Percentiles rank a stretch among this genome's conserved stretches.
These are phyloP conservation scores for Triticum dicoccoides DNA, from an alignment of 176 grass and related monocot species.

Conservation along the genomic window DNA sequence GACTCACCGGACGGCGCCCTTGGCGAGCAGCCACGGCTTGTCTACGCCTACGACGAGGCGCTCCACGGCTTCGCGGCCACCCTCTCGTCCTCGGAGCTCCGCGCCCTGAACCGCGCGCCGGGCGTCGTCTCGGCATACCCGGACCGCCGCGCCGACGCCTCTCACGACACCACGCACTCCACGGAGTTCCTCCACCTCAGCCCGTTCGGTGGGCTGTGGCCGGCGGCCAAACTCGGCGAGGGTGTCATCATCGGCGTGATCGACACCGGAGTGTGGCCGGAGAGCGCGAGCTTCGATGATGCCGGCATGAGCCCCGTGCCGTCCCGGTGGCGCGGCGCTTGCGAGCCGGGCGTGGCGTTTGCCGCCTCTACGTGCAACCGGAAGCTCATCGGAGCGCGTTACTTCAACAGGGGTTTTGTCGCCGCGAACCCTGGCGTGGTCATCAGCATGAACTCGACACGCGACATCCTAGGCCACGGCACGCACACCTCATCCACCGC, in stretches of 20 bases:
- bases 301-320: constrained; percentile 32
- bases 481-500: constrained; percentile 70
- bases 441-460: constrained; percentile 48
- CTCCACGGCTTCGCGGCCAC: constrained; percentile 49
- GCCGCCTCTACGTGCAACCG: constrained; percentile 49
- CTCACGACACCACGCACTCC: constrained; percentile 51
- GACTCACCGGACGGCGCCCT: not conserved
- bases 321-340: constrained; percentile 34
- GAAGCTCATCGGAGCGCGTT: constrained; percentile 77
- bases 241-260: constrained; percentile 54
- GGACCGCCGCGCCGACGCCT: not conserved
- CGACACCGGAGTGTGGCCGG: constrained; percentile 45
- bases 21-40: not conserved
- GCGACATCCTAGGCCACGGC: constrained; percentile 60
- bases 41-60: constrained; percentile 45
- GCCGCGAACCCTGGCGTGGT: constrained; percentile 35
- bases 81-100: constrained; percentile 23
- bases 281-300: constrained; percentile 52
- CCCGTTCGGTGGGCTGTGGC: constrained; percentile 22
- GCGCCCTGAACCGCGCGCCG: not conserved
- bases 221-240: constrained; percentile 37
- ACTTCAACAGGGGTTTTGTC: constrained; percentile 55
- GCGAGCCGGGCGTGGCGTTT: constrained; percentile 47
- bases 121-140: constrained; percentile 41
- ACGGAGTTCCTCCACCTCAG: constrained; percentile 38